Conservation (phyloP, 2,329 filamentous ascomycete genomes). For the Cryphonectria nitschkei region DNA sequence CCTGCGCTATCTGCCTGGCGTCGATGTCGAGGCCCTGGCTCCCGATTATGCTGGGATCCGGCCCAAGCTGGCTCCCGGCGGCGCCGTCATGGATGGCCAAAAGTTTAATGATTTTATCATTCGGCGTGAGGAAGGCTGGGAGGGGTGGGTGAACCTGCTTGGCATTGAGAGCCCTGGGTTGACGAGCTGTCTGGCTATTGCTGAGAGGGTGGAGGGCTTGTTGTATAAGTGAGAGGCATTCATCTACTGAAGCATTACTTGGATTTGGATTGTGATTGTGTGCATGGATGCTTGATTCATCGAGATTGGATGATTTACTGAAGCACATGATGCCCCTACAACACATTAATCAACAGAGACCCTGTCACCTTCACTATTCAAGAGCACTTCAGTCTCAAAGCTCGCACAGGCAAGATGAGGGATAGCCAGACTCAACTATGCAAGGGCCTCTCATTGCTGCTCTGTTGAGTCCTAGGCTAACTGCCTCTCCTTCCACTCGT, state of each 20-base stretch:
- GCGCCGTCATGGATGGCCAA: slow-evolving; percentile 63
- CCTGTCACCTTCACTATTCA: no score
- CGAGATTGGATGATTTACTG: neutral
- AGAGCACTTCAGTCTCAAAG: neutral
- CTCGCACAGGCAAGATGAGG: neutral
- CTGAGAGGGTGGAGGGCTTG: slow-evolving; percentile 67
- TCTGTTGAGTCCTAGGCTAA: neutral
- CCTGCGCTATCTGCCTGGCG: slow-evolving; percentile 72
- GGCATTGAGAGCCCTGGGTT: slow-evolving; percentile 94
- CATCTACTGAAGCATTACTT: neutral
- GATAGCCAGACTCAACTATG: neutral
- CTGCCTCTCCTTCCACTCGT: neutral
- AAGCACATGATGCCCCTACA: neutral
- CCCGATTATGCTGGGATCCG: slow-evolving; percentile 92
- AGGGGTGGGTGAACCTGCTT: slow-evolving; percentile 85
- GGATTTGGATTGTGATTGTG: neutral
- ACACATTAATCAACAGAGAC: no score
- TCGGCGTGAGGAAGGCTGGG: slow-evolving; percentile 72
- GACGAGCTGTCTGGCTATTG: slow-evolving; percentile 86
- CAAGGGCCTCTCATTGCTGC: neutral
- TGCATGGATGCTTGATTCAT: neutral
- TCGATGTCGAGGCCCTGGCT: slow-evolving; percentile 67
- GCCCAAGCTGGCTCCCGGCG: slow-evolving; percentile 70
- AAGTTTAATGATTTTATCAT: slow-evolving; percentile 88
- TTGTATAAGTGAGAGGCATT: slow-evolving; percentile 45